phyloP scores from a whole-genome alignment of 73 alveolate genomes.

The Loxodes magnus region DNA sequence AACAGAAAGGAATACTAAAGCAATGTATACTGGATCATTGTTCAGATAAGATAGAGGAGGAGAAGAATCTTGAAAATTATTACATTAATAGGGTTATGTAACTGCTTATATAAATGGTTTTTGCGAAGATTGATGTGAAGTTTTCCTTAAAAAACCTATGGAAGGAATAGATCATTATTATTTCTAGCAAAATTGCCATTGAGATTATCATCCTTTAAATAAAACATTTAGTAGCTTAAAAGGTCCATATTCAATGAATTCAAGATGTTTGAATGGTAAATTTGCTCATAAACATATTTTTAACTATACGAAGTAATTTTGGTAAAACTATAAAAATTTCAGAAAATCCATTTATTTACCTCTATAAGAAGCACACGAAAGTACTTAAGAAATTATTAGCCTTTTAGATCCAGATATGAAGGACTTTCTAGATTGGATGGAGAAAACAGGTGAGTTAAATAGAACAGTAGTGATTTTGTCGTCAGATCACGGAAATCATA shows the following conservation, averaged over 20 bases:
- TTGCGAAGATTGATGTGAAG: not conserved
- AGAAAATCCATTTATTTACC: not conserved
- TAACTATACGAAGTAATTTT: not conserved
- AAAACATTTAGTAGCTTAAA: not conserved
- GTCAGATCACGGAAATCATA: slow-evolving; percentile 1
- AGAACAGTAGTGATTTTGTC: not conserved
- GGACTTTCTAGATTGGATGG: slow-evolving; percentile 1
- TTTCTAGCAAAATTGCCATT: slow-evolving; percentile 2
- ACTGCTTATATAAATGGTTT: not conserved
- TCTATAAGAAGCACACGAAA: slow-evolving; percentile 7
- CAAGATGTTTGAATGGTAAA: slow-evolving; percentile 4
- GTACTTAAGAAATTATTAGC: not conserved
- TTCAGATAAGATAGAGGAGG: slow-evolving; percentile 4
- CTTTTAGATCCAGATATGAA: not conserved
- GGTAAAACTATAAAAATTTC: not conserved
- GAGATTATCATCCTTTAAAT: not conserved
- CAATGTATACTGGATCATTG: slow-evolving; percentile 1
- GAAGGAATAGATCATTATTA: not conserved
- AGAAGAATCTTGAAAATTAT: not conserved
- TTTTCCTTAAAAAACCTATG: not conserved
- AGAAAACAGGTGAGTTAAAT: not conserved
- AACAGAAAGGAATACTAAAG: slow-evolving; percentile 2
- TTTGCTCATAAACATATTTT: not conserved
- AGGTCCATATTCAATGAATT: slow-evolving; percentile 3
- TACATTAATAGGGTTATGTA: not conserved